phyloP scores from a whole-genome alignment of 805 yeast species.

The Teunomyces stri region DNA sequence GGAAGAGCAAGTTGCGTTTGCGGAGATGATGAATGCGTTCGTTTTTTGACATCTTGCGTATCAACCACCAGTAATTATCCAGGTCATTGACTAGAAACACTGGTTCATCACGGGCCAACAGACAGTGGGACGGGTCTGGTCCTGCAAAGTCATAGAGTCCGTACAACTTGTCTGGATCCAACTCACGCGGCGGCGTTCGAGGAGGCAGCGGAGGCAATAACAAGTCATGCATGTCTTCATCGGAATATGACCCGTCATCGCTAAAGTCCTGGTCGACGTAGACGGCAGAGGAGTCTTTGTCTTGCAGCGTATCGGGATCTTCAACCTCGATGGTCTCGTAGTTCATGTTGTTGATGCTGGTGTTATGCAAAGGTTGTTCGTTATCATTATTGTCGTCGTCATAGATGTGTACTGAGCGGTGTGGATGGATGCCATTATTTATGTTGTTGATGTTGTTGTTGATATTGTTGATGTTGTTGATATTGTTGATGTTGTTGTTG shows the following conservation, averaged over 20 bases:
- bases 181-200: conserved; percentile 73
- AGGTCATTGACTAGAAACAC: conserved; percentile 81
- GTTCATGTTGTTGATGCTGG: conserved; percentile 7
- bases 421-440: conserved; percentile 1
- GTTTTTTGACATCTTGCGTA: conserved; percentile 42
- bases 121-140: conserved; percentile 90
- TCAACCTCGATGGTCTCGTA: conserved; percentile 8
- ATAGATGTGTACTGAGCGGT: conserved; percentile 9
- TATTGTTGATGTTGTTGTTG: conserved; percentile 5
- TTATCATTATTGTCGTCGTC: conserved; percentile 9
- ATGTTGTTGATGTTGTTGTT: too few relatives aligned
- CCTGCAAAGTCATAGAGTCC: conserved; percentile 87
- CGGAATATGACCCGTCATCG: conserved; percentile 6
- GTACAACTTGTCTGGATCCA: conserved; percentile 80
- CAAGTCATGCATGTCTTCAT: conserved; percentile 18
- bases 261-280: conserved; percentile 6
- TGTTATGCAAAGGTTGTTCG: conserved; percentile 5
- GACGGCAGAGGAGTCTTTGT: conserved; percentile 4
- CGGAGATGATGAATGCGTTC: conserved; percentile 34
- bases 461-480: background rate
- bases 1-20: conserved; percentile 8
- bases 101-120: conserved; percentile 74
- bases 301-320: conserved; percentile 8
- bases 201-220: conserved; percentile 61
- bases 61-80: conserved; percentile 97